Percentiles rank a stretch among this genome's conserved stretches.
Evolutionary conservation across 2,329 filamentous ascomycete genomes (phyloP).

Genomic region (Trichoderma asperellum): DNA sequence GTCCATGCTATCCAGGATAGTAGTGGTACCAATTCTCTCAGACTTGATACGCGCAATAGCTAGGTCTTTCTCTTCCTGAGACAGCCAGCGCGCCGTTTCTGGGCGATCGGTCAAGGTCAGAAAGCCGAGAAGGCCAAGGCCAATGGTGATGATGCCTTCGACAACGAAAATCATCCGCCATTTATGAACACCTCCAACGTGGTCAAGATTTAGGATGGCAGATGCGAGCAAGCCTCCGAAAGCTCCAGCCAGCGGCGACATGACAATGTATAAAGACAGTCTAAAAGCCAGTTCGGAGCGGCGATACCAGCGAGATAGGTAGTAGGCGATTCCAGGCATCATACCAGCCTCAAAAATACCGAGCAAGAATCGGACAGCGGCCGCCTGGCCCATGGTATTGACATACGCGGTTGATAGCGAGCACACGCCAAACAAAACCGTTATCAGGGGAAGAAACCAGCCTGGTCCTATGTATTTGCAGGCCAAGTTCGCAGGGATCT

Average conservation of each 20-base stretch:
- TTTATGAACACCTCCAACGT: slow-evolving; percentile 58
- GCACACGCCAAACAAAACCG: slow-evolving; percentile 64
- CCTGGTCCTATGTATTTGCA: slow-evolving; percentile 75
- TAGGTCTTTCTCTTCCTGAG: slow-evolving; percentile 66
- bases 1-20: slow-evolving; percentile 67
- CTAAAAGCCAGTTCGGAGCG: slow-evolving; percentile 69
- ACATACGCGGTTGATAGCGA: slow-evolving; percentile 71
- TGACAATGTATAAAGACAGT: slow-evolving; percentile 70
- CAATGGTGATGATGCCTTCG: slow-evolving; percentile 63
- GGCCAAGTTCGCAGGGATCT: slow-evolving; percentile 69
- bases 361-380: slow-evolving; percentile 68
- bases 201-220: slow-evolving; percentile 64
- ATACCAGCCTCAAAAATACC: slow-evolving; percentile 74
- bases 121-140: slow-evolving; percentile 63
- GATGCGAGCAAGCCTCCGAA: slow-evolving; percentile 70
- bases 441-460: slow-evolving; percentile 68
- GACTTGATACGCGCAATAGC: slow-evolving; percentile 70
- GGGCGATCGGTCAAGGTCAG: slow-evolving; percentile 70
- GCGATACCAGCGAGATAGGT: slow-evolving; percentile 73
- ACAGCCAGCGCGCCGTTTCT: slow-evolving; percentile 68
- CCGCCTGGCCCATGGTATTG: slow-evolving; percentile 53
- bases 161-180: slow-evolving; percentile 75
- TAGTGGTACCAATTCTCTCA: slow-evolving; percentile 65
- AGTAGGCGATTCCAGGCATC: slow-evolving; percentile 75
- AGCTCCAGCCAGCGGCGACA: slow-evolving; percentile 70